These are phyloP conservation scores for Hypoxylon rubiginosum DNA, from an alignment of 2,329 filamentous ascomycete genomes.

Conservation along the genomic window DNA sequence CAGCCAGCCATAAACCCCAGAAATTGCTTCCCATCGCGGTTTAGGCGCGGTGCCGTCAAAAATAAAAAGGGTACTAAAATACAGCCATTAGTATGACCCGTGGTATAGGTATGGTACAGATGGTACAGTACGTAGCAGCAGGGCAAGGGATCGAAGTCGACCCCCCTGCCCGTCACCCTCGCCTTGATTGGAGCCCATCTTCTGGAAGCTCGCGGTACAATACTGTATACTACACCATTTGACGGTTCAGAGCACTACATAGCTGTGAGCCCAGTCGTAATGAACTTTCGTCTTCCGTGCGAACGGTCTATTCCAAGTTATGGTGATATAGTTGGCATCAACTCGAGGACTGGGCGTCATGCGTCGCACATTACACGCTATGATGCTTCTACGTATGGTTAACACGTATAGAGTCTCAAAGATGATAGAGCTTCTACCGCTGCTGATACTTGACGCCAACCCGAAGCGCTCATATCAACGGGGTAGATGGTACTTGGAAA, in stretches of 20 bases:
- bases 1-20: constrained; percentile 36
- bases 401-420: constrained; percentile 8
- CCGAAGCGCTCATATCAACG: constrained; percentile 30
- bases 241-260: constrained; percentile 18
- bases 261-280: constrained; percentile 5
- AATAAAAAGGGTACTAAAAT: constrained; percentile 16
- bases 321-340: constrained; percentile 28
- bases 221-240: constrained; percentile 32
- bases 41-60: constrained; percentile 39
- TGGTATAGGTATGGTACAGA: constrained; percentile 1
- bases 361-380: constrained; percentile 19
- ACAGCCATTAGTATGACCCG: constrained; percentile 9
- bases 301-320: constrained; percentile 14
- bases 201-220: constrained; percentile 42
- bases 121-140: constrained; percentile 18
- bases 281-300: constrained; percentile 22
- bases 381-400: constrained; percentile 12
- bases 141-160: constrained; percentile 30
- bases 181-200: constrained; percentile 44
- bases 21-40: constrained; percentile 42
- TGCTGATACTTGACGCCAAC: constrained; percentile 16
- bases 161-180: constrained; percentile 34
- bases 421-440: constrained; percentile 12
- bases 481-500: constrained; percentile 28
- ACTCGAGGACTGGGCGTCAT: constrained; percentile 26